Evolutionary conservation across 2,329 filamentous ascomycete genomes (phyloP).

Genomic region (Spiromastix sp.): DNA sequence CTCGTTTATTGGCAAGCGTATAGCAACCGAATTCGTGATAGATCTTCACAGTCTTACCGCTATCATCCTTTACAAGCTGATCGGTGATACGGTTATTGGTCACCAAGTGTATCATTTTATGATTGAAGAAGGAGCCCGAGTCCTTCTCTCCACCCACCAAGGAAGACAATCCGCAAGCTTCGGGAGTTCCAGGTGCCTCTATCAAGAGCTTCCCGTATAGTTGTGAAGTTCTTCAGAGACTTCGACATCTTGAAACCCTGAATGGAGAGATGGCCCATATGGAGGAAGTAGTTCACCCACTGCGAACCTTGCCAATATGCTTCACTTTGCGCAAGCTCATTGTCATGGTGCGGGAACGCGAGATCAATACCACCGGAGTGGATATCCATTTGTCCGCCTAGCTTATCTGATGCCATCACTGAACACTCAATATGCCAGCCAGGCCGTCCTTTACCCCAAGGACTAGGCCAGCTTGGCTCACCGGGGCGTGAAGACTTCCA

Average conservation of each 20-base stretch:
- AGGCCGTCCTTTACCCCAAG: slow-evolving; percentile 78
- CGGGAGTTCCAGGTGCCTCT: slow-evolving; percentile 63
- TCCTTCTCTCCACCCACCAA: slow-evolving; percentile 81
- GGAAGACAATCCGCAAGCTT: slow-evolving; percentile 73
- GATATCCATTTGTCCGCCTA: slow-evolving; percentile 78
- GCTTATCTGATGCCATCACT: slow-evolving; percentile 83
- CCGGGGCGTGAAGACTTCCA: slow-evolving; percentile 91
- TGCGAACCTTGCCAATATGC: slow-evolving; percentile 60
- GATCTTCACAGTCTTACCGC: too few relatives aligned
- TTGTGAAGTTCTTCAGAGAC: slow-evolving; percentile 92
- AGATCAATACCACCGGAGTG: slow-evolving; percentile 90
- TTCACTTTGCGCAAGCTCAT: slow-evolving; percentile 81
- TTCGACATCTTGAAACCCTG: slow-evolving; percentile 93
- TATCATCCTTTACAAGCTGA: too few relatives aligned
- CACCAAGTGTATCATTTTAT: too few relatives aligned
- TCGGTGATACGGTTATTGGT: too few relatives aligned
- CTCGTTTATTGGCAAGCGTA: too few relatives aligned
- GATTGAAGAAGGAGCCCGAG: too few relatives aligned
- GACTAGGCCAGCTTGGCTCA: slow-evolving; percentile 80
- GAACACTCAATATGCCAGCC: slow-evolving; percentile 98
- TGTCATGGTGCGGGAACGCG: slow-evolving; percentile 85
- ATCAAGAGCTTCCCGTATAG: slow-evolving; percentile 70
- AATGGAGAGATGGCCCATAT: slow-evolving; percentile 88
- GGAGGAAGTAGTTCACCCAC: slow-evolving; percentile 93
- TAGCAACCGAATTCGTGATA: too few relatives aligned